Evolutionary conservation across 306 rosid species (phyloP).

Genomic region (Cucumis cinereus): DNA sequence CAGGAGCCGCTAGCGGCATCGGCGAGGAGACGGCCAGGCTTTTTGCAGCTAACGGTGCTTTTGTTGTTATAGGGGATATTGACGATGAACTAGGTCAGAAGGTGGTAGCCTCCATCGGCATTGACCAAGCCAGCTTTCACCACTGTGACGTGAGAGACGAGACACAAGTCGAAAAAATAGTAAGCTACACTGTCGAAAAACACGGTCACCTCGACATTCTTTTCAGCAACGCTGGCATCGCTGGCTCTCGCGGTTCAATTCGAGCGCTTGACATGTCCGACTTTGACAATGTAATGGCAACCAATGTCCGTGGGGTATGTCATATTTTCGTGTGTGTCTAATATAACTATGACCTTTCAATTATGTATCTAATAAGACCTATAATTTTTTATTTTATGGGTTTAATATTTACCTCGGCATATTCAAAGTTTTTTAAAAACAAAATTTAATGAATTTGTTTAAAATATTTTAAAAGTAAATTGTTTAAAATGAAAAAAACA

Average conservation of each 20-base stretch:
- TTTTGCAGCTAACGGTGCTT: conserved; percentile 57
- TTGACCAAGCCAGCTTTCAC: conserved; percentile 32
- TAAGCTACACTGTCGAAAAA: conserved; percentile 34
- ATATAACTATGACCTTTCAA: too few relatives aligned
- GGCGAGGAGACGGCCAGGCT: conserved; percentile 62
- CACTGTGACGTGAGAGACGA: conserved; percentile 86
- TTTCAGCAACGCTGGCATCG: conserved; percentile 70
- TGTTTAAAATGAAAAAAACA: too few relatives aligned
- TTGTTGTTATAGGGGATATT: conserved; percentile 48
- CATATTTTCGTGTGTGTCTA: neutral
- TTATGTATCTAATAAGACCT: too few relatives aligned
- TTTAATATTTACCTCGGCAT: too few relatives aligned
- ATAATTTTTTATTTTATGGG: too few relatives aligned
- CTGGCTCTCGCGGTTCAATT: conserved; percentile 37
- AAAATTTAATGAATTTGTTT: too few relatives aligned
- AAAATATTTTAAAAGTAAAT: too few relatives aligned
- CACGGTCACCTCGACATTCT: conserved; percentile 48
- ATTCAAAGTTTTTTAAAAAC: too few relatives aligned
- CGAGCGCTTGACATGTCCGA: conserved; percentile 49
- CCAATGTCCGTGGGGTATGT: conserved; percentile 50
- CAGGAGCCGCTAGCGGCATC: conserved; percentile 81
- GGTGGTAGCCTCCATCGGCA: conserved; percentile 40
- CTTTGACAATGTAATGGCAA: conserved; percentile 44
- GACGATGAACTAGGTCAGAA: conserved; percentile 47
- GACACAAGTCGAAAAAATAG: conserved; percentile 47